Evolutionary conservation across 129 eudicot genomes (phyloP), one percentile per base, ranked within the genome.

Genomic region (Logfia minima): DNA sequence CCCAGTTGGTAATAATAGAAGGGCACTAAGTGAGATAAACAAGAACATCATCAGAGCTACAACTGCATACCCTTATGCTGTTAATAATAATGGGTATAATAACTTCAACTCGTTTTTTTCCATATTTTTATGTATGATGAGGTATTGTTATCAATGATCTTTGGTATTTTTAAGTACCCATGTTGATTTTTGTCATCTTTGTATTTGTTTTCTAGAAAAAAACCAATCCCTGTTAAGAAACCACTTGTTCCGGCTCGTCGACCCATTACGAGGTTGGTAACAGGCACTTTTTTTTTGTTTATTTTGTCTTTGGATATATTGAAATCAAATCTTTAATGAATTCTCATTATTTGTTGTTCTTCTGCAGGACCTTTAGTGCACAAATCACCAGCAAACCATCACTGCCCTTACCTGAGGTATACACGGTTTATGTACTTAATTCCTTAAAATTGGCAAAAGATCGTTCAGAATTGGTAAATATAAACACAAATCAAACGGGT

Each of bases 221-320:
- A 74, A 76, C 79, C 82, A 18, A 69, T 75, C 77, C 37, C 77
- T 70, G 45, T 41, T 72, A 88, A 90, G 93, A 85, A 84, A 72
- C 89, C 87, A 39, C 82, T 71, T 9, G 71, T 79, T 83, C 98
- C 90, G 21, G 89, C 80, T 65, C 87, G 86, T 84, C 91, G 92
- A 24, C 98, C 96, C 22, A 39, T 90, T 83, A 90, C 98, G 16
- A 92, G 98, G 98, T 92, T 69, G 16, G 88, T 84, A 68, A 62
- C 72, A 69, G 55, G 39, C 78, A 48, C 79, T 34, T 32, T 74
- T 51, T 51, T 77, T 56, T 63, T 65, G 62, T 65, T 45, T 67
- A 62, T 43, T 65, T 56, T 75, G 65, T 14, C 45, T 78, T 67
- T 69, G 31, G 9, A 58, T 26, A 48, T 6, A 26, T 68, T 28